Evolutionary conservation across 192 early-diverging fungal species (phyloP).

Genomic region (Radiomyces spectabilis): DNA sequence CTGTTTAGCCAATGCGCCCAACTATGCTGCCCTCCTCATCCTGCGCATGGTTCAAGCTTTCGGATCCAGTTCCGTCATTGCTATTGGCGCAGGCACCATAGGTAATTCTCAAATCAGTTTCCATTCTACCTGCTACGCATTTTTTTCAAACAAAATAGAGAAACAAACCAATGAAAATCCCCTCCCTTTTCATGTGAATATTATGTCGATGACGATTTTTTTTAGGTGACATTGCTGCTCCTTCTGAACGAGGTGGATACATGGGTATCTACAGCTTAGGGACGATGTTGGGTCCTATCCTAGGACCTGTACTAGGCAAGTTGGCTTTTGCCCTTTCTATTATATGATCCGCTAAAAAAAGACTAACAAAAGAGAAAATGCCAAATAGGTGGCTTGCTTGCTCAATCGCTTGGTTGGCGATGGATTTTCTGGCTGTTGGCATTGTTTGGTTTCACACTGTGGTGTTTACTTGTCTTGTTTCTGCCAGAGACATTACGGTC

Average conservation of each 20-base stretch:
- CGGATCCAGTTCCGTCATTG: conserved; percentile 28
- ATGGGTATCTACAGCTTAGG: conserved; percentile 11
- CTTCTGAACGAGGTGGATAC: conserved; percentile 13
- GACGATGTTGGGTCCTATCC: conserved; percentile 8
- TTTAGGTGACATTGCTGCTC: conserved; percentile 15
- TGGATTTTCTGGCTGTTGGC: conserved; percentile 33
- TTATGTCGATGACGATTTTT: no score
- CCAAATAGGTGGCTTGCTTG: no score
- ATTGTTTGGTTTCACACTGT: conserved; percentile 6
- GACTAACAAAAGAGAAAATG: no score
- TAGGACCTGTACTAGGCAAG: conserved; percentile 9
- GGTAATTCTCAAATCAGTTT: not conserved
- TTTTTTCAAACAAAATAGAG: no score
- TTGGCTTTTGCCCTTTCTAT: no score
- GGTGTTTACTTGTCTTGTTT: conserved; percentile 26
- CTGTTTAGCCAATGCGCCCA: conserved; percentile 15
- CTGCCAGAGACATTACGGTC: conserved; percentile 36
- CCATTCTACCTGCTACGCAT: no score
- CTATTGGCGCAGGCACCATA: conserved; percentile 22
- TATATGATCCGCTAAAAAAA: no score
- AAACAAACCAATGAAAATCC: no score
- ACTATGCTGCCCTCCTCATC: conserved; percentile 10
- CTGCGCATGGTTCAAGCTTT: conserved; percentile 28
- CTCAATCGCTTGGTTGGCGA: no score
- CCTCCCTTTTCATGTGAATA: no score